Conservation (phyloP, 179 eudicot species). For the Camellia oleifera region DNA sequence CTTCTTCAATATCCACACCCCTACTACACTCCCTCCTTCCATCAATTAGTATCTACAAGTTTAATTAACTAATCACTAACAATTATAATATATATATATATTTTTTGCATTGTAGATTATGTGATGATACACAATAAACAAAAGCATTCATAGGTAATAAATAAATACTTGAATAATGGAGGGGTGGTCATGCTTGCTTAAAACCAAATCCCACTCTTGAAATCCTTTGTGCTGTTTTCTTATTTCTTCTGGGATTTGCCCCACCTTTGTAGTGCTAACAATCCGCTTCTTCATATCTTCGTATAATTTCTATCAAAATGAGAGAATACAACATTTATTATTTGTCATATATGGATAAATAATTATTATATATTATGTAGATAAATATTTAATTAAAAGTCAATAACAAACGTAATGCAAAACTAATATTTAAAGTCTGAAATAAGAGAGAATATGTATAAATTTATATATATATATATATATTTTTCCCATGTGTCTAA, state of each 20-base stretch:
- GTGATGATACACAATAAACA: too few species aligned
- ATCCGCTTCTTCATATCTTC: constrained; percentile 45
- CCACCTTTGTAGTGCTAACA: constrained; percentile 24
- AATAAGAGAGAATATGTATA: too few species aligned
- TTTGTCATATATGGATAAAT: neutral
- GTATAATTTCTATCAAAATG: constrained; percentile 32
- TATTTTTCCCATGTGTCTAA: neutral
- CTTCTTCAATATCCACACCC: constrained; percentile 12
- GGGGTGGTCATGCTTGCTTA: constrained; percentile 44
- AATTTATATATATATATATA: neutral
- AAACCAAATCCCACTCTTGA: constrained; percentile 33
- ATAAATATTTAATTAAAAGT: neutral
- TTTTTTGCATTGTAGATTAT: neutral
- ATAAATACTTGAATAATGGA: constrained; percentile 50
- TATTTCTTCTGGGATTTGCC: constrained; percentile 33
- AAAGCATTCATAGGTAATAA: too few species aligned
- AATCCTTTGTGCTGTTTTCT: constrained; percentile 43
- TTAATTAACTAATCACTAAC: neutral
- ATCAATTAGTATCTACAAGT: constrained; percentile 24
- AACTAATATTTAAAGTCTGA: too few species aligned
- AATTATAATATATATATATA: too few species aligned
- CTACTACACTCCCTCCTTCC: constrained; percentile 11
- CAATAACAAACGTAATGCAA: too few species aligned
- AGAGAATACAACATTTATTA: too few species aligned
- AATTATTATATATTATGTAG: neutral